phyloP scores from a whole-genome alignment of 2,329 filamentous ascomycete species.

The Geosmithia flava region DNA sequence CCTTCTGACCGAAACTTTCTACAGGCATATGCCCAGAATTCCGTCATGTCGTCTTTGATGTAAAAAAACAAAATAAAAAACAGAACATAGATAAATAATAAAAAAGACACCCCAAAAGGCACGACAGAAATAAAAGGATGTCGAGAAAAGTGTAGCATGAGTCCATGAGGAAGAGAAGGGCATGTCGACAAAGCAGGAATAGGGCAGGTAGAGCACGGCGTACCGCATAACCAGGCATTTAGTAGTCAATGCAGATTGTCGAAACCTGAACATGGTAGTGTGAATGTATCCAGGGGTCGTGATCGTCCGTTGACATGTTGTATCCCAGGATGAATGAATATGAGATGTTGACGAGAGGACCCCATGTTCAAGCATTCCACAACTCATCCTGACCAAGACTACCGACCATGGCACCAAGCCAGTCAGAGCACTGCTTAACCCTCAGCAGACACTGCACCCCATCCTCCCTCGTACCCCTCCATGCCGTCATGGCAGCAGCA shows the following conservation, averaged over 20 bases:
- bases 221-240: neutral
- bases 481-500: conserved; percentile 53
- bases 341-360: no score
- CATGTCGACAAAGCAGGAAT: neutral
- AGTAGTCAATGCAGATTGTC: no score
- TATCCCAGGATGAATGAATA: no score
- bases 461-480: conserved; percentile 34
- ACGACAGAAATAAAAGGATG: conserved; percentile 1
- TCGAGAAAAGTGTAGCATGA: conserved; percentile 1
- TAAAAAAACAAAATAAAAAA: conserved; percentile 19
- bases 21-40: conserved; percentile 74
- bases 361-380: conserved; percentile 28
- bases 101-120: neutral
- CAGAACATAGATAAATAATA: neutral
- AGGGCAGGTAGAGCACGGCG: neutral
- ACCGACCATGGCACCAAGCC: conserved; percentile 49
- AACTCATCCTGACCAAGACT: conserved; percentile 27
- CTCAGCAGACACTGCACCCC: conserved; percentile 37
- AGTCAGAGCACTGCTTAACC: conserved; percentile 47
- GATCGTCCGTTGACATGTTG: no score
- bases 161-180: neutral
- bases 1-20: conserved; percentile 11
- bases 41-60: conserved; percentile 67
- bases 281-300: no score
- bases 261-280: no score